Conservation (phyloP, 768 basidiomycete genomes). For the Tylopilus sp. region DNA sequence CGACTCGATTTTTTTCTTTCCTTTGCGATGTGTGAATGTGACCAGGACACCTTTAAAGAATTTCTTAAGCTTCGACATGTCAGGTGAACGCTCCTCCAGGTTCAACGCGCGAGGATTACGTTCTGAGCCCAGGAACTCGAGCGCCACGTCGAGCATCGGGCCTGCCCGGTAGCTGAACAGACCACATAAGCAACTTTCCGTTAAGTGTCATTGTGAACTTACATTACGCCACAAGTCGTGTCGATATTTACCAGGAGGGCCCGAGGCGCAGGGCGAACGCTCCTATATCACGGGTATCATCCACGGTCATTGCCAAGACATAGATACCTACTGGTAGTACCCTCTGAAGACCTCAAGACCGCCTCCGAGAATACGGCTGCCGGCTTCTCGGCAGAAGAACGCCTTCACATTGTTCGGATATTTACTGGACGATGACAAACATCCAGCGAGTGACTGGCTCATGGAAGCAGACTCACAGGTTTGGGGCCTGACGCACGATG, state of each 20-base stretch:
- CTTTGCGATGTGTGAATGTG: slow-evolving; percentile 25
- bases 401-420: slow-evolving; percentile 45
- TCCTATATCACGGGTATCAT: slow-evolving; percentile 28
- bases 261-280: slow-evolving; percentile 42
- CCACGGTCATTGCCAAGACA: neutral
- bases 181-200: neutral
- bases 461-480: slow-evolving; percentile 35
- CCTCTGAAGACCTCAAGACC: slow-evolving; percentile 46
- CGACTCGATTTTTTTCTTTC: slow-evolving; percentile 35
- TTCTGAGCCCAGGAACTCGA: slow-evolving; percentile 25
- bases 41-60: slow-evolving; percentile 38
- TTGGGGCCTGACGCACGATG: slow-evolving; percentile 45
- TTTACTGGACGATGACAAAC: slow-evolving; percentile 27
- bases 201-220: slow-evolving; percentile 4
- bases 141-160: slow-evolving; percentile 27
- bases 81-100: slow-evolving; percentile 15
- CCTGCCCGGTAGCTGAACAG: slow-evolving; percentile 25
- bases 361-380: slow-evolving; percentile 24
- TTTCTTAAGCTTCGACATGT: slow-evolving; percentile 34
- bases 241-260: slow-evolving; percentile 46
- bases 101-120: slow-evolving; percentile 30
- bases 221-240: slow-evolving; percentile 45
- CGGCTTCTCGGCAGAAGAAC: slow-evolving; percentile 39
- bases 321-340: slow-evolving; percentile 44
- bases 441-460: neutral